These are phyloP conservation scores for Posidonia oceanica DNA, from an alignment of 116 monocot genomes.

Conservation along the genomic window DNA sequence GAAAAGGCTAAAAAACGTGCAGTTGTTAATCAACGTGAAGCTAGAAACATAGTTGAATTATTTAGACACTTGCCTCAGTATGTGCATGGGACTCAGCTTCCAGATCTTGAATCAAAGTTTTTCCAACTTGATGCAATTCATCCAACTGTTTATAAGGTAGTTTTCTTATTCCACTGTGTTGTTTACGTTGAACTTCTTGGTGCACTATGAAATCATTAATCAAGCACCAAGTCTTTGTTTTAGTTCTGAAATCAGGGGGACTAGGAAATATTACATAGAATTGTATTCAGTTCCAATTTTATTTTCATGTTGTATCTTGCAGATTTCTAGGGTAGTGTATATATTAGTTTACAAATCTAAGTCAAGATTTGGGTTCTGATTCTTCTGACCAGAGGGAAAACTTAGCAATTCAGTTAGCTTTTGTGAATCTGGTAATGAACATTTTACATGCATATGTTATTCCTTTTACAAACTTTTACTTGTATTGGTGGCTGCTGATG, in stretches of 20 bases:
- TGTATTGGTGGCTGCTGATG: not conserved
- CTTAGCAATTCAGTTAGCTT: not conserved
- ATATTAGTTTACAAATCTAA: no score
- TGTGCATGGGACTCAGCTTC: slow-evolving; percentile 84
- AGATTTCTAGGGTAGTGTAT: no score
- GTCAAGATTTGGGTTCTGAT: no score
- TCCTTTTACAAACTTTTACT: not conserved
- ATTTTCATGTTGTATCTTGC: no score
- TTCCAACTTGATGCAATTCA: slow-evolving; percentile 93
- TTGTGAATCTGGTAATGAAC: not conserved
- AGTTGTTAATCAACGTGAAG: slow-evolving; percentile 75
- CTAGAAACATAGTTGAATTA: slow-evolving; percentile 85
- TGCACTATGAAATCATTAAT: not conserved
- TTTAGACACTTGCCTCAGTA: slow-evolving; percentile 97
- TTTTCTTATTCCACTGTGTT: not conserved
- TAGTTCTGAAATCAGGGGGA: no score
- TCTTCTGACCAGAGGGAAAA: no score
- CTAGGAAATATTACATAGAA: no score
- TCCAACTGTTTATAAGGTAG: slow-evolving; percentile 91
- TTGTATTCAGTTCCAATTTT: no score
- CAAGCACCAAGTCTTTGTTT: no score
- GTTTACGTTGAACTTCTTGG: not conserved
- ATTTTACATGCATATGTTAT: no score
- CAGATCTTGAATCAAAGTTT: slow-evolving; percentile 81
- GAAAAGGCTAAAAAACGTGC: slow-evolving; percentile 89